Evolutionary conservation across 2,329 filamentous ascomycete species (phyloP).

Genomic region (Nothophoma quercina): DNA sequence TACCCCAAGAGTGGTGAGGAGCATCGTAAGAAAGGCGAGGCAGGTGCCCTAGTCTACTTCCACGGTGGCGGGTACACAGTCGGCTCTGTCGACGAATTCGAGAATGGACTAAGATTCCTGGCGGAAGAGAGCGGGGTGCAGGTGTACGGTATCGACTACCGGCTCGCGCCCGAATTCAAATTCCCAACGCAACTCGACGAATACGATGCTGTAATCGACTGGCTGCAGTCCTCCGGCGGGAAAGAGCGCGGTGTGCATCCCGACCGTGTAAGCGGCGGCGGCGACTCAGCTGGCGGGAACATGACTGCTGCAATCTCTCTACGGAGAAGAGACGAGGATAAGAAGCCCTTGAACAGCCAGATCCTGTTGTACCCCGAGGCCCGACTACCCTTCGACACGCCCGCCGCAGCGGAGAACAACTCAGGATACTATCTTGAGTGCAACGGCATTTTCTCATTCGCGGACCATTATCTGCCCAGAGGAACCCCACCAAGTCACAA

Average conservation of each 20-base stretch:
- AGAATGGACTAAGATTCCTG: slow-evolving; percentile 42
- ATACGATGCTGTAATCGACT: slow-evolving; percentile 42
- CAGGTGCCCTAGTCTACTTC: slow-evolving; percentile 47
- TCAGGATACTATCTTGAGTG: slow-evolving; percentile 1
- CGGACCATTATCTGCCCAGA: neutral
- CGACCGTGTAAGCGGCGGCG: slow-evolving; percentile 38
- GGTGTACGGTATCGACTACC: slow-evolving; percentile 48
- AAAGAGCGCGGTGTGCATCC: slow-evolving; percentile 33
- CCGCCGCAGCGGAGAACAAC: neutral
- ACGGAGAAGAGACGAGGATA: slow-evolving; percentile 32
- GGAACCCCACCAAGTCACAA: neutral
- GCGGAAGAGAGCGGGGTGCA: neutral
- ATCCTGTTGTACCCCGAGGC: slow-evolving; percentile 49
- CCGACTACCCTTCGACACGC: slow-evolving; percentile 20
- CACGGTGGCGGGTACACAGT: slow-evolving; percentile 52
- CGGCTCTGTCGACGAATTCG: slow-evolving; percentile 50
- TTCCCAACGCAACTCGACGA: slow-evolving; percentile 48
- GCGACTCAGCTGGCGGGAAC: slow-evolving; percentile 48
- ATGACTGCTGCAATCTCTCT: slow-evolving; percentile 46
- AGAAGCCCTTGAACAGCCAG: slow-evolving; percentile 37
- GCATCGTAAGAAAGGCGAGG: slow-evolving; percentile 18
- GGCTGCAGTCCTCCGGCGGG: slow-evolving; percentile 24
- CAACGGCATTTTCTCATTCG: slow-evolving; percentile 1
- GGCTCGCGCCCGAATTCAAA: slow-evolving; percentile 43
- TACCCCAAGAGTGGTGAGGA: slow-evolving; percentile 33